Evolutionary conservation across 176 grass and related monocot genomes (phyloP), one percentile per base, ranked within the genome.

Genomic region (Oryza officinalis): DNA sequence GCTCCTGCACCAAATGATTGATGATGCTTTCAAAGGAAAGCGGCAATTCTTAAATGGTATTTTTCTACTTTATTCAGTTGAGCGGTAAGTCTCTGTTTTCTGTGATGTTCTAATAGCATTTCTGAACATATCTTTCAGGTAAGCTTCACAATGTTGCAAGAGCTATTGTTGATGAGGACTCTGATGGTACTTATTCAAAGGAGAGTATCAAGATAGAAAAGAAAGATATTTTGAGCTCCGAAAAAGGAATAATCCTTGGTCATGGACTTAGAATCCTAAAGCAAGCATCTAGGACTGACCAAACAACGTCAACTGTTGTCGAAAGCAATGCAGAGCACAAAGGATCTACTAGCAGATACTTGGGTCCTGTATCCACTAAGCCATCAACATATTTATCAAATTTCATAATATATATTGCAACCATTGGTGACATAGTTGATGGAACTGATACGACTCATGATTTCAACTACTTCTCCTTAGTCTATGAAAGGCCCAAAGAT

Each of bases 71-170:
- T 73, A 82, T 82, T 78, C 45, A 46, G 27, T 23, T 90, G 47
- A 79, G 72, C 32, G n/a, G 31, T 82, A 67, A 85, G 82, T 82
- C n/a, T 77, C 70, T 82, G 63, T 90, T 82, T 82, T 46, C 4
- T 61, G 26, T 60, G 6, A 66, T 83, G 27, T 90, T 82, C n/a
- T 79, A 28, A 67, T 20, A 65, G 35, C 15, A 72, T 27, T 46
- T 38, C 49, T 86, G 75, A 83, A 79, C 35, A 73, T 74, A 44
- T 75, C 37, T 86, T 91, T 85, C 82, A 97, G 95, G 95, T 88
- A 98, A 93, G 70, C 91, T 98, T 85, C 96, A 98, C 66, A 98
- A 98, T 90, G 90, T 98, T 93, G 92, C 96, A 65, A 95, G 91
- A 90, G 96, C 91, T 86, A 83, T 95, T 83, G 84, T 90, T 82